These are phyloP conservation scores for Plasmopara viticola DNA, from an alignment of 352 stramenopile genomes.

Conservation along the genomic window DNA sequence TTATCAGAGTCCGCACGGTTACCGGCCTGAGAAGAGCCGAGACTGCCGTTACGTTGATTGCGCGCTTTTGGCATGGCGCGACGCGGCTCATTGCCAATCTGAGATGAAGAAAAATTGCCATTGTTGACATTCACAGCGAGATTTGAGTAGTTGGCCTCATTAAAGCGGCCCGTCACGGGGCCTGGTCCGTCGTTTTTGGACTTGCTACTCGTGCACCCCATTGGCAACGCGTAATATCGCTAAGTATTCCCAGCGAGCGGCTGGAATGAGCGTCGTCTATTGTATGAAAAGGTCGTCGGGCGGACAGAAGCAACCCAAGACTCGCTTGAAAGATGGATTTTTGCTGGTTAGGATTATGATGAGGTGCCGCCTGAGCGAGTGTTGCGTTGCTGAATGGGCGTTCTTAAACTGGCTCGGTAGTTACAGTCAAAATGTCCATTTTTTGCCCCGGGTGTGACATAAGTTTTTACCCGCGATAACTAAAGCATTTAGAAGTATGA, in stretches of 20 bases:
- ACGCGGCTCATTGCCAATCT: conserved; percentile 10
- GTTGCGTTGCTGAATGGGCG: conserved; percentile 9
- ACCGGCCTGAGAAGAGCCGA: conserved; percentile 8
- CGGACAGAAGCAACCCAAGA: background rate
- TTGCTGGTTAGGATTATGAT: background rate
- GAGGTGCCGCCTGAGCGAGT: conserved; percentile 1
- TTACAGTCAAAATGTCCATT: conserved; percentile 19
- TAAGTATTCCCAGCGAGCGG: background rate
- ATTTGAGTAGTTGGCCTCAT: conserved; percentile 33
- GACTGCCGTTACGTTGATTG: conserved; percentile 17
- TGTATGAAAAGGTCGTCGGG: background rate
- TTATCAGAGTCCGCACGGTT: conserved; percentile 36
- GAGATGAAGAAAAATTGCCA: conserved; percentile 18
- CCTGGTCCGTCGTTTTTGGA: conserved; percentile 9
- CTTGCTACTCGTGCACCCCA: conserved; percentile 36
- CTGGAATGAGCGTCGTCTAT: background rate
- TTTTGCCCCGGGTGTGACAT: conserved; percentile 6
- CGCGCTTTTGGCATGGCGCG: conserved; percentile 4
- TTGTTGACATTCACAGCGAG: conserved; percentile 29
- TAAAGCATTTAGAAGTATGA: too few species aligned
- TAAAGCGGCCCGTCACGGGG: conserved; percentile 17
- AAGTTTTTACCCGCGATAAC: too few species aligned
- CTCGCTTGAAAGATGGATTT: conserved; percentile 4
- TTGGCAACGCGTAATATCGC: background rate
- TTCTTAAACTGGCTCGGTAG: conserved; percentile 23